Percentiles rank a stretch among this genome's conserved stretches.
Evolutionary conservation across 2,329 filamentous ascomycete species (phyloP).

Genomic region (Stenocarpella maydis): DNA sequence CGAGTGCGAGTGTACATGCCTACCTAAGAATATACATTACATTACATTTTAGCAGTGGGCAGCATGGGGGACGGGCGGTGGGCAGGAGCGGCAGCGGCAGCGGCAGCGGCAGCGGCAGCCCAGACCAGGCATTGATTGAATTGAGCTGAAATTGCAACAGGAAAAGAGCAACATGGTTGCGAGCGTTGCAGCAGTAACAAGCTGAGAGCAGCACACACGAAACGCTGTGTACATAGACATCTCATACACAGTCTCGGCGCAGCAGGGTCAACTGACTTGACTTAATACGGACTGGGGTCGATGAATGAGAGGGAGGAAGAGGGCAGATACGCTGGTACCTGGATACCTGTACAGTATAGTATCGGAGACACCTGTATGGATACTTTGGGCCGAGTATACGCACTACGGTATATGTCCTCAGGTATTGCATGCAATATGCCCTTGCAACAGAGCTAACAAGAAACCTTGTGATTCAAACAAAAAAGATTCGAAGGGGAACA

Average conservation of each 20-base stretch:
- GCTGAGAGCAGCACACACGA: neutral
- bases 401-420: neutral
- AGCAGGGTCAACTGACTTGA: too few relatives aligned
- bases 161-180: neutral
- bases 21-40: neutral
- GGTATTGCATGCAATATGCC: constrained; percentile 26
- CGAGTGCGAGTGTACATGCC: neutral
- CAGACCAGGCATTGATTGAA: neutral
- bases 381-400: neutral
- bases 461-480: constrained; percentile 32
- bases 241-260: neutral
- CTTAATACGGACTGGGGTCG: neutral
- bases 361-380: neutral
- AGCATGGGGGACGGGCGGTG: neutral
- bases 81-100: neutral
- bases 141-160: neutral
- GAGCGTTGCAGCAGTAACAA: neutral
- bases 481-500: constrained; percentile 26
- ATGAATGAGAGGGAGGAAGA: neutral
- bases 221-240: neutral
- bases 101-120: constrained; percentile 2
- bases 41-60: constrained; percentile 3
- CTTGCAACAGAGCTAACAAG: constrained; percentile 21
- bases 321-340: neutral
- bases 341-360: neutral